Evolutionary conservation across 2,329 filamentous ascomycete genomes (phyloP), one percentile per base, ranked within the genome.

Genomic region (Tolypocladium cylindrosporum): DNA sequence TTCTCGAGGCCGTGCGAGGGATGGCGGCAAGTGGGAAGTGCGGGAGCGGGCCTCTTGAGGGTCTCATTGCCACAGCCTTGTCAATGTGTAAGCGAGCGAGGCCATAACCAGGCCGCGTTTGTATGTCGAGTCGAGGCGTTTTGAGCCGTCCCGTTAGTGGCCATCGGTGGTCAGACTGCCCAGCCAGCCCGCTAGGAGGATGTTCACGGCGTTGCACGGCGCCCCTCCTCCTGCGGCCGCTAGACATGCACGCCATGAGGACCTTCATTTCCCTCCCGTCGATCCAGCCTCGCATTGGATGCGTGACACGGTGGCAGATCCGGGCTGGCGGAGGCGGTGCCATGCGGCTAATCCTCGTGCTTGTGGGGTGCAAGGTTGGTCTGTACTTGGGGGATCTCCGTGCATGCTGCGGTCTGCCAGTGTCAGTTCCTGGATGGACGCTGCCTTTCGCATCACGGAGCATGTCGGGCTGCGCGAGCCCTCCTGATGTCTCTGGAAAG

Each of bases 181-280:
- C 45, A 50, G 45, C 24, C 45, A 16, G 45, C 45, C 8, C 36
- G 13, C 36, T 14, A 5, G n/a, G 8, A 19, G 19, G 27, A 10
- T 16, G 3, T 31, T 27, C 14, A 45, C 27, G 4, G 13, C 45
- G 24, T 19, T 41, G n/a, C 36, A 13, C 51, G n/a, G 1, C 41
- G 39, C 24, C 41, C 7, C 52, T 31, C 50, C 55, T 45, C 37
- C 55, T 52, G 55, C 27, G 24, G 55, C 58, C 55, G 43, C 52
- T 57, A 55, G 37, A 37, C 50, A 54, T 59, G 58, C 58, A 57
- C 45, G 55, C 57, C 57, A 56, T 56, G 57, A 51, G 54, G 41
- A 31, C 54, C 57, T 59, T 57, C 55, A 59, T 59, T 59, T 57
- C 58, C 55, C 39, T 54, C 55, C 52, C 34, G 50, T 39, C 55